Evolutionary conservation across 2,329 filamentous ascomycete genomes (phyloP), one percentile per base, ranked within the genome.

Genomic region (Pseudocercospora cruenta): DNA sequence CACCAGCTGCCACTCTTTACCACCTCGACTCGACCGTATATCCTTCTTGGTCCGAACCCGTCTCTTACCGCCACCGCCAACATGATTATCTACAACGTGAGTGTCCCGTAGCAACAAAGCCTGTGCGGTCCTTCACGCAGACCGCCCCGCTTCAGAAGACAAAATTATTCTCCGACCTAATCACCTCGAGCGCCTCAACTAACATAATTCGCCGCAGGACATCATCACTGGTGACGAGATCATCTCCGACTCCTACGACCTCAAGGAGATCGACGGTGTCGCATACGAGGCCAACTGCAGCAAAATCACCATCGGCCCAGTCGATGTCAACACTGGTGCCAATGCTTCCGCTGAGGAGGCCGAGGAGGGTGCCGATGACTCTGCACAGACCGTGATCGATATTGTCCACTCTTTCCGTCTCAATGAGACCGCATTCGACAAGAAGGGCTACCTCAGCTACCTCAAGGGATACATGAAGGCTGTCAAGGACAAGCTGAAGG

Each of bases 391-490:
- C 79, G 94, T 97, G 84, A 96, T 96, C 86, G 94, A 99, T 83
- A 89, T 98, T 70, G 87, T 96, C 80, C 85, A 94, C 86, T 91
- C 92, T 76, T 98, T 98, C 91, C 92, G 93, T 79, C 88, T 97
- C 70, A 87, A 91, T 82, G 84, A 85, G 80, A 94, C 91, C 67
- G 80, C 76, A 21, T 94, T 94, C 82, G 91, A 94, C 87, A 97
- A 97, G 91, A 94, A 96, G 83, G 80, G 82, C 67, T 98, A 93
- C 84, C 87, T 93, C 70, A 72, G 80, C 69, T 91, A 97, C 83
- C 88, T 98, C 71, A 98, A 97, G 88, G 92, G 82, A 74, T 99
- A 97, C 88, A 91, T 98, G 88, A 97, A 97, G 90, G 84, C 87
- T 72, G 86, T 97, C 81, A 94, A 94, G 85, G 81, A 85, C 71